A percentile compares a stretch with the other conserved stretches of the same genome.
These are phyloP conservation scores for Ustanciosporium gigantosporum DNA, from an alignment of 1,284 basidiomycete genomes.

Conservation along the genomic window DNA sequence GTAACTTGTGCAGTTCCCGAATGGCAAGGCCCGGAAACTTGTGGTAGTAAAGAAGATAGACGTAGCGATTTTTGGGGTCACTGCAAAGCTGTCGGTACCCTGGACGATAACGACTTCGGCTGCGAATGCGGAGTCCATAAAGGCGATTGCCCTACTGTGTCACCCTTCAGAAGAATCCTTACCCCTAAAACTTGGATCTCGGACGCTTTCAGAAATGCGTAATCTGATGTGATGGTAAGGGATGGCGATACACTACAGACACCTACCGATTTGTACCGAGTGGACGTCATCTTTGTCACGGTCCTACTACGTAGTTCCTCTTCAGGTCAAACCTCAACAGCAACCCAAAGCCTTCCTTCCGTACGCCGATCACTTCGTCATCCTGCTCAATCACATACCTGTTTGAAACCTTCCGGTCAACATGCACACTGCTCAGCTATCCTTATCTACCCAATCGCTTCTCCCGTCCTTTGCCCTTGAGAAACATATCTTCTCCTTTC, in stretches of 20 bases:
- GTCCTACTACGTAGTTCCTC: no score
- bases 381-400: no score
- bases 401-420: no score
- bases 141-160: conserved; percentile 1
- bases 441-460: no score
- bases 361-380: no score
- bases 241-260: not conserved
- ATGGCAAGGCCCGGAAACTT: conserved; percentile 5
- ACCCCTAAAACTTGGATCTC: conserved; percentile 15
- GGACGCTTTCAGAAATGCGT: conserved; percentile 1
- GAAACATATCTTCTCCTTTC: no score
- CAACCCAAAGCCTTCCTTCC: no score
- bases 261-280: no score
- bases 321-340: no score
- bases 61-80: conserved; percentile 18
- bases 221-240: not conserved
- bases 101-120: conserved; percentile 16
- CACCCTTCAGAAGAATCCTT: conserved; percentile 12
- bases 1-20: conserved; percentile 22
- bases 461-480: no score
- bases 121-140: conserved; percentile 28
- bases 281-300: no score
- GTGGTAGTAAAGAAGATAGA: conserved; percentile 1
- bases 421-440: no score
- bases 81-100: conserved; percentile 19